phyloP scores from a whole-genome alignment of 2,329 filamentous ascomycete species.

The Ophiosphaerella narmari region DNA sequence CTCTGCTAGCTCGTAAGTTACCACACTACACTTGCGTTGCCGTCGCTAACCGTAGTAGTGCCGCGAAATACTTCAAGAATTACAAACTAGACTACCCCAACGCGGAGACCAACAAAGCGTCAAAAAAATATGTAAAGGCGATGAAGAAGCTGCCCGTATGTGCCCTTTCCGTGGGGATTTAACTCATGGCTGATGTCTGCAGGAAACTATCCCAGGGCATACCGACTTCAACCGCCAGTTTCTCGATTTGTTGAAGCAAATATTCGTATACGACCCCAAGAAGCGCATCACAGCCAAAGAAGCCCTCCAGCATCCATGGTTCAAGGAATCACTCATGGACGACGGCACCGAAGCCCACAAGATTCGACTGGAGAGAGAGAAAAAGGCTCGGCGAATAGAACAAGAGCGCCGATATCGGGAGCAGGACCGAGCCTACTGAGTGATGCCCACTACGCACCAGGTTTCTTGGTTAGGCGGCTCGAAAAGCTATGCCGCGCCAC shows the following conservation, averaged over 20 bases:
- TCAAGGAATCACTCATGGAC: slow-evolving; percentile 66
- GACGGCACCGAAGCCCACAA: slow-evolving; percentile 68
- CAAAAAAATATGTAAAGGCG: slow-evolving; percentile 69
- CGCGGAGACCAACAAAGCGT: slow-evolving; percentile 65
- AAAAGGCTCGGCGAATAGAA: slow-evolving; percentile 40
- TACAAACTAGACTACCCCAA: slow-evolving; percentile 67
- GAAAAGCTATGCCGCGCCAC: slow-evolving; percentile 15
- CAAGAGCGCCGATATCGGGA: slow-evolving; percentile 38
- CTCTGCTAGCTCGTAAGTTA: slow-evolving; percentile 60
- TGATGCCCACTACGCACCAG: slow-evolving; percentile 2
- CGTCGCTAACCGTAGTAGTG: slow-evolving; percentile 37
- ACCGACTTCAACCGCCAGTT: slow-evolving; percentile 66
- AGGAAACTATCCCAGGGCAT: slow-evolving; percentile 67
- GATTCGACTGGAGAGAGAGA: slow-evolving; percentile 55
- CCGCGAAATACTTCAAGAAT: slow-evolving; percentile 58
- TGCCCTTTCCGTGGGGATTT: slow-evolving; percentile 2
- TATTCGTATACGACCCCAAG: slow-evolving; percentile 71
- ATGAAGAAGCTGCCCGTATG: slow-evolving; percentile 67
- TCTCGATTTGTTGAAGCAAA: slow-evolving; percentile 64
- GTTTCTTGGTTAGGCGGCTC: slow-evolving; percentile 10
- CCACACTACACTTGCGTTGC: not conserved
- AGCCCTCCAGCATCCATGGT: slow-evolving; percentile 69
- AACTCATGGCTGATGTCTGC: slow-evolving; percentile 11
- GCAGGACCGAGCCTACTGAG: slow-evolving; percentile 29
- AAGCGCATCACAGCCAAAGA: slow-evolving; percentile 67